A percentile compares a stretch with the other conserved stretches of the same genome.
These are phyloP conservation scores for Aspergillus carlsbadensis DNA, from an alignment of 495 filamentous ascomycete genomes.

Conservation along the genomic window DNA sequence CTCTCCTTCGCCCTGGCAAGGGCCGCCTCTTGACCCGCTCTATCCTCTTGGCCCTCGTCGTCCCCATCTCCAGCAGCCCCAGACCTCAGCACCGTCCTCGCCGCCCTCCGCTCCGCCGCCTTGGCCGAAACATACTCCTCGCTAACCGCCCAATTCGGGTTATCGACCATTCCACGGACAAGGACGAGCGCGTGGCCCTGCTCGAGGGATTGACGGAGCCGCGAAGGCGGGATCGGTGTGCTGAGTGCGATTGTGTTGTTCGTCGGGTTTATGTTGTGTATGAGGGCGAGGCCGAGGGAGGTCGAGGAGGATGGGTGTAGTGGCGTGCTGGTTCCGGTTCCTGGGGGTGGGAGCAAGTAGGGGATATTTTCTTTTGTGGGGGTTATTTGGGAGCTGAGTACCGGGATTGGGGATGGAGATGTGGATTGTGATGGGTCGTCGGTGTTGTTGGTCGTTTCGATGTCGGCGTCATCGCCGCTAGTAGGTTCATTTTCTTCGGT, in stretches of 20 bases:
- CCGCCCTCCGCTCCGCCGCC: conserved; percentile 35
- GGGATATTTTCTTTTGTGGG: conserved; percentile 40
- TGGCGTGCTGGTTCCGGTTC: conserved; percentile 36
- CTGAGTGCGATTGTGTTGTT: conserved; percentile 43
- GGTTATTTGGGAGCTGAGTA: conserved; percentile 24
- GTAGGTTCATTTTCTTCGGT: background rate
- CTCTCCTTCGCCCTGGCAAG: conserved; percentile 32
- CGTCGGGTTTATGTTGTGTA: conserved; percentile 45
- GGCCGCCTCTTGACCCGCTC: conserved; percentile 22
- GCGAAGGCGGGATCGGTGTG: conserved; percentile 44
- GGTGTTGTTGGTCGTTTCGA: conserved; percentile 14
- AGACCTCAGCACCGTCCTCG: background rate
- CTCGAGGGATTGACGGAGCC: conserved; percentile 32
- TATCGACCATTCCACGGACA: conserved; percentile 53
- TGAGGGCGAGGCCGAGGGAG: conserved; percentile 52
- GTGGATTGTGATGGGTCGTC: background rate
- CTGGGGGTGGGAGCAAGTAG: conserved; percentile 37
- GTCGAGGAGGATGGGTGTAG: conserved; percentile 43
- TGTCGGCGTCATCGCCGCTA: conserved; percentile 24
- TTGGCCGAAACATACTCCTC: conserved; percentile 46
- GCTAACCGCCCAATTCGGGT: conserved; percentile 50
- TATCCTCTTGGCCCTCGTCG: conserved; percentile 7
- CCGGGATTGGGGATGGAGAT: background rate
- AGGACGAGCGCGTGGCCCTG: conserved; percentile 45
- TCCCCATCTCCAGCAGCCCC: conserved; percentile 12